Percentiles rank a stretch among this genome's conserved stretches.
Evolutionary conservation across 2,329 filamentous ascomycete genomes (phyloP).

Genomic region (Ophiostoma ulmi): DNA sequence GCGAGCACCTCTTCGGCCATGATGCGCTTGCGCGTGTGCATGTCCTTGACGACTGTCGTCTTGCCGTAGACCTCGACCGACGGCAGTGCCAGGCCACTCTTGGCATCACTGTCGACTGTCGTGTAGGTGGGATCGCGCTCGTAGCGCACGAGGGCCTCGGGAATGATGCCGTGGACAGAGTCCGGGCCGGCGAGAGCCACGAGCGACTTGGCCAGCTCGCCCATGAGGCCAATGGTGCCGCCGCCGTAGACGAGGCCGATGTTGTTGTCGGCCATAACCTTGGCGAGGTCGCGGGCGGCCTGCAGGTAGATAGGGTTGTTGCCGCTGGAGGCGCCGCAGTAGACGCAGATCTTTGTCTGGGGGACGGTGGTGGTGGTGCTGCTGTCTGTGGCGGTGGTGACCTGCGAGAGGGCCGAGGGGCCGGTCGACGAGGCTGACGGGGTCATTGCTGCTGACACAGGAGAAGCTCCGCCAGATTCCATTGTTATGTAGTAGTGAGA

Average conservation of each 20-base stretch:
- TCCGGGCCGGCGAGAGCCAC: conserved; percentile 75
- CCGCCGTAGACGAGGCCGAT: conserved; percentile 93
- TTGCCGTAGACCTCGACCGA: conserved; percentile 65
- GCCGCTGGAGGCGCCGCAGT: conserved; percentile 80
- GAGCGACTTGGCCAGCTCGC: conserved; percentile 81
- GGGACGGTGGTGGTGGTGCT: conserved; percentile 31
- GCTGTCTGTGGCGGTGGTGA: conserved; percentile 28
- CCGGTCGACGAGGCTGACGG: background rate
- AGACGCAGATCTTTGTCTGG: conserved; percentile 76
- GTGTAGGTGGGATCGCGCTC: conserved; percentile 62
- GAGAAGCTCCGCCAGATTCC: conserved; percentile 27
- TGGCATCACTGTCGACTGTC: conserved; percentile 25
- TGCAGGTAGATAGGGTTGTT: conserved; percentile 68
- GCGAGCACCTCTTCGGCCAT: conserved; percentile 86
- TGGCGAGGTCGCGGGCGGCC: conserved; percentile 70
- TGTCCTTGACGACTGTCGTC: conserved; percentile 86
- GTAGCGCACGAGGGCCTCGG: conserved; percentile 72
- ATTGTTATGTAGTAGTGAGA: conserved; percentile 26
- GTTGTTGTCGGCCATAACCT: conserved; percentile 66
- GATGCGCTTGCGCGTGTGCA: conserved; percentile 92
- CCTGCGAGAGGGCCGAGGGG: conserved; percentile 20
- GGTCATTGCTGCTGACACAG: background rate
- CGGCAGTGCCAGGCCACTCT: conserved; percentile 49
- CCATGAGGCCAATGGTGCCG: conserved; percentile 92
- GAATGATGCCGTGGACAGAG: conserved; percentile 89